These are phyloP conservation scores for Dysphania ambrosioides DNA, from an alignment of 148 eudicot genomes.

Conservation along the genomic window DNA sequence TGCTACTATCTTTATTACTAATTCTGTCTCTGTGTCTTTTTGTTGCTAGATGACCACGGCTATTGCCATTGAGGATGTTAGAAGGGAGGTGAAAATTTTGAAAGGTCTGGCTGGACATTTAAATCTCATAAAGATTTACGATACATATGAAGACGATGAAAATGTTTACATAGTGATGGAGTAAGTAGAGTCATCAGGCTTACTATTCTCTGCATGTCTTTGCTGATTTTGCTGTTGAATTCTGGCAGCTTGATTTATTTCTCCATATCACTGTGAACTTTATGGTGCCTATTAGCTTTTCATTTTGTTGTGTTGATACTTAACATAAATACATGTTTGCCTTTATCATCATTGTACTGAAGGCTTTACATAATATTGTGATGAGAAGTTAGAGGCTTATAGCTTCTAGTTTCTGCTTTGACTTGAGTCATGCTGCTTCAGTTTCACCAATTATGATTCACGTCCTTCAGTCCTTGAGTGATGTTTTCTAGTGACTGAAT, in stretches of 20 bases:
- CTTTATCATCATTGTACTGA: neutral
- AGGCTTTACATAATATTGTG: neutral
- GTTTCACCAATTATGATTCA: neutral
- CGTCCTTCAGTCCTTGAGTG: neutral
- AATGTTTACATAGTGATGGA: constrained; percentile 96
- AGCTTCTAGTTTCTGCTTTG: neutral
- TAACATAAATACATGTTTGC: neutral
- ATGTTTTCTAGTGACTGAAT: neutral
- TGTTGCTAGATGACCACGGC: constrained; percentile 88
- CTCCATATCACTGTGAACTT: neutral
- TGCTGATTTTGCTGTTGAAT: neutral
- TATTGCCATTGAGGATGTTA: constrained; percentile 92
- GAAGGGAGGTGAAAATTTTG: constrained; percentile 89
- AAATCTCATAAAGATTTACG: constrained; percentile 74
- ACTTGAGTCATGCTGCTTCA: constrained; percentile 6
- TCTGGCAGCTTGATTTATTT: neutral
- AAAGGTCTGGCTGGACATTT: constrained; percentile 77
- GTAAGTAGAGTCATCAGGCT: constrained; percentile 42
- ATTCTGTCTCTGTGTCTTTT: constrained; percentile 18
- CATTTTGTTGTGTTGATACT: constrained; percentile 7
- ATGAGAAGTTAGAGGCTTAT: neutral
- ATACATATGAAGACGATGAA: constrained; percentile 85
- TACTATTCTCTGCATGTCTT: neutral
- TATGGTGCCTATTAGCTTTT: neutral
- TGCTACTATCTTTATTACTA: neutral